phyloP scores from a whole-genome alignment of 176 grass and related monocot genomes.

The Eragrostis curvula region DNA sequence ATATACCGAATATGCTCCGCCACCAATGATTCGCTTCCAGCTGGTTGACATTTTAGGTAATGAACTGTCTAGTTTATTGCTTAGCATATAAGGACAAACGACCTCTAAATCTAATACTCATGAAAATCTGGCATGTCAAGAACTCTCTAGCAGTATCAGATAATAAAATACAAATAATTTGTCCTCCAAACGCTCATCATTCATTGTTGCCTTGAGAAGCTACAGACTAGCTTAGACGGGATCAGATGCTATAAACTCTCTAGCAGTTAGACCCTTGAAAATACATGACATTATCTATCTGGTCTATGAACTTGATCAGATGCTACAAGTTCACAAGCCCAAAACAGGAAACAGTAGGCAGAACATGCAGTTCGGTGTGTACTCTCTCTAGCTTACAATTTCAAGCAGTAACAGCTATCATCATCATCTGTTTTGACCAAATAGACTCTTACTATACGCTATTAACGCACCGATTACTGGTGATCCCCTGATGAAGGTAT shows the following conservation, averaged over 20 bases:
- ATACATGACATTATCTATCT: background rate
- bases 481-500: background rate
- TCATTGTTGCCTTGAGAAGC: background rate
- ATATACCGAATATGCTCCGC: background rate
- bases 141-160: background rate
- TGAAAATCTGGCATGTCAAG: background rate
- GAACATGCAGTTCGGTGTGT: background rate
- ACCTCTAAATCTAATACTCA: background rate
- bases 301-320: background rate
- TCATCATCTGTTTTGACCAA: background rate
- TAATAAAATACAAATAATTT: conserved; percentile 20
- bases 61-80: background rate
- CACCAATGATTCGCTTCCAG: conserved; percentile 11
- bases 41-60: conserved; percentile 9
- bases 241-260: too few species aligned
- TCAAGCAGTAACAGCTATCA: background rate
- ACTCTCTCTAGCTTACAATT: background rate
- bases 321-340: background rate
- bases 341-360: background rate
- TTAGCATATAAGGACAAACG: background rate
- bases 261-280: background rate
- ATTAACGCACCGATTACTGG: background rate
- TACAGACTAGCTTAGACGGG: background rate
- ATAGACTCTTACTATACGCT: background rate
- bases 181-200: background rate